Evolutionary conservation across 1,284 basidiomycete genomes (phyloP).

Genomic region (Leccinum variabile): DNA sequence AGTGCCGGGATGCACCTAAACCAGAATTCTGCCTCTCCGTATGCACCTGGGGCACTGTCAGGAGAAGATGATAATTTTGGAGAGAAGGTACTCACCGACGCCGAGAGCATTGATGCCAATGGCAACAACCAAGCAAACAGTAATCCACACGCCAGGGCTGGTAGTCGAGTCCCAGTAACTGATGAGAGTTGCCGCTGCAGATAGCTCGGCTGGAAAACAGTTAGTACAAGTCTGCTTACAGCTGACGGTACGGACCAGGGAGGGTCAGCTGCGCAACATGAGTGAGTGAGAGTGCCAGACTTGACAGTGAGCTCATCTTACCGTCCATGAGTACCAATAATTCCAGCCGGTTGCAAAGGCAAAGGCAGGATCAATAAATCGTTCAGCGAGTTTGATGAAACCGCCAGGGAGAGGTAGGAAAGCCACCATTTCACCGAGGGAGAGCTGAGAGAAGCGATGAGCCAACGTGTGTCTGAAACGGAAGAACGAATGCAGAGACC

Average conservation of each 20-base stretch:
- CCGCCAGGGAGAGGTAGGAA: constrained; percentile 52
- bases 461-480: neutral
- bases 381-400: constrained; percentile 66
- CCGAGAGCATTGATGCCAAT: constrained; percentile 59
- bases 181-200: constrained; percentile 63
- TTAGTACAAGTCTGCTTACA: constrained; percentile 2
- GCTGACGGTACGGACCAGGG: constrained; percentile 20
- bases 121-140: constrained; percentile 60
- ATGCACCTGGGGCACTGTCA: constrained; percentile 34
- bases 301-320: constrained; percentile 36
- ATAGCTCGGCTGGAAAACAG: constrained; percentile 49
- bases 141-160: constrained; percentile 64
- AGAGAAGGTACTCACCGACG: constrained; percentile 40
- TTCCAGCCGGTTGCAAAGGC: constrained; percentile 72
- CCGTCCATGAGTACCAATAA: constrained; percentile 62
- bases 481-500: constrained; percentile 11
- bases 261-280: constrained; percentile 23
- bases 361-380: constrained; percentile 69
- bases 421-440: constrained; percentile 37
- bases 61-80: neutral
- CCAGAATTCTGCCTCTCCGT: constrained; percentile 57
- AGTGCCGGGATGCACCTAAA: constrained; percentile 33
- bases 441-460: constrained; percentile 20
- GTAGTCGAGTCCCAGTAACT: constrained; percentile 55
- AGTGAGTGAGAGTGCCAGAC: constrained; percentile 3